Base-by-base conservation (phyloP, 2,329 filamentous ascomycete species). In the Apiospora saccharicola region DNA sequence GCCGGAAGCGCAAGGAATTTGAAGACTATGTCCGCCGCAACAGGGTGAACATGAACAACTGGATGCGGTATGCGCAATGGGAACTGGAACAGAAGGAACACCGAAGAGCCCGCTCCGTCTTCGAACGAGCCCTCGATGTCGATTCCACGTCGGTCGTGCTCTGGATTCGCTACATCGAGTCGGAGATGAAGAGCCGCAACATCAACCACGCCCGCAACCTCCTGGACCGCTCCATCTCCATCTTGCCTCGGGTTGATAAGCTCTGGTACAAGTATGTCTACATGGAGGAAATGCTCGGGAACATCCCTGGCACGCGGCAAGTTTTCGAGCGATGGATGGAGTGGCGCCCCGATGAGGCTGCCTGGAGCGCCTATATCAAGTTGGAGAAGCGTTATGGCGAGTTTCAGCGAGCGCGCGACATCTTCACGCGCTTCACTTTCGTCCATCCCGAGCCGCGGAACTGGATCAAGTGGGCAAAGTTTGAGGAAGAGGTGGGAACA, bases 231-330 rank as follows among this genome's bases (percentile, higher is more conserved):
- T 95, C 96, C n/a, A 94, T 98, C 70, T 95, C 95, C 0, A 94
- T 97, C 71, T 86, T 98, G 51, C 96, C 96, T 6, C 88, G 96
- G 72, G 90, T 98, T 53, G 95, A 98, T 81, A 98, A 98, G 87
- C 86, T 99, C 46, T 99, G 96, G 96, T 99, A 98, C 86, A 98
- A 98, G 82, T 99, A 98, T 86, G 94, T 97, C 37, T 98, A 97
- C 82, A 97, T 98, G 93, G 96, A 98, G 85, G 96, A 99, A 88
- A 98, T 96, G 84, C 88, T 99, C 71, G 95, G 95, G 8, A 98
- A 99, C 79, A 92, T 99, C 68, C 91, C 95, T 3, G 96, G 96
- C 47, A 97, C 95, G 3, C 88, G 96, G 72, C 94, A 98, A 78
- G 94, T 98, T 0, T 99, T 98, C 81, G 96, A 99, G 84, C 89